Base-by-base conservation (phyloP, 139 green algal species). In the Edaphochlamys debaryana region DNA sequence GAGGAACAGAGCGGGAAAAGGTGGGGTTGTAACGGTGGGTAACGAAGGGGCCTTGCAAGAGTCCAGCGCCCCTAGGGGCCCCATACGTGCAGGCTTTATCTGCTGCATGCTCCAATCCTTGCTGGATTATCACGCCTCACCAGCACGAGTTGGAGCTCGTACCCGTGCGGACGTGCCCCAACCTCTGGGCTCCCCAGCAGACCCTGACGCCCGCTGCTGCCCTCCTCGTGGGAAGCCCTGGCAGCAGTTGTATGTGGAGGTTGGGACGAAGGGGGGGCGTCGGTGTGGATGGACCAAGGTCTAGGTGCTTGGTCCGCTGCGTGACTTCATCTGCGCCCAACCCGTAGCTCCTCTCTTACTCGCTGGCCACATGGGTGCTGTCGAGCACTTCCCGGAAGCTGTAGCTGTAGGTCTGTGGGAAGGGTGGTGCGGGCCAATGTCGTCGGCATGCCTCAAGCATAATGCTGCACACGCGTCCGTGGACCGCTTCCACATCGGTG, bases 111-210 rank as follows among this genome's bases (percentile, higher is more conserved):
- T n/a, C n/a, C n/a, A n/a, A n/a, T n/a, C n/a, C n/a, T n/a, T n/a
- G n/a, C n/a, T n/a, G n/a, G n/a, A n/a, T n/a, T n/a, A 41, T 6
- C 30, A 76, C 69, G 32, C 22, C 70, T 22, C 32, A 78, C 70
- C 54, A 80, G 73, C 37, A 80, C 73, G 4, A 80, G 73, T 38
- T 80, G 73, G 37, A 80, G 52, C 56, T 80, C 73, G 38, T 80
- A 80, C 56, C 73, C 73, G 73, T 80, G 73, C 0, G 73, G 56
- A 15, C n/a, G n/a, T 6, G 22, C 56, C 1, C 56, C 25, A 23
- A 23, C 23, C 25, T 25, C 56, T 3, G 25, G 4, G 23, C 56
- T 2, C 23, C 23, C 25, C 56, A 2, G 19, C 22, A 23, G 56
- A 23, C 15, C 11, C 48, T 54, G 48, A 15, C 48, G 11, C 48